Percentiles rank a stretch among this genome's conserved stretches.
These are phyloP conservation scores for Rhinocladiella mackenziei DNA, from an alignment of 2,329 filamentous ascomycete species.

Conservation along the genomic window DNA sequence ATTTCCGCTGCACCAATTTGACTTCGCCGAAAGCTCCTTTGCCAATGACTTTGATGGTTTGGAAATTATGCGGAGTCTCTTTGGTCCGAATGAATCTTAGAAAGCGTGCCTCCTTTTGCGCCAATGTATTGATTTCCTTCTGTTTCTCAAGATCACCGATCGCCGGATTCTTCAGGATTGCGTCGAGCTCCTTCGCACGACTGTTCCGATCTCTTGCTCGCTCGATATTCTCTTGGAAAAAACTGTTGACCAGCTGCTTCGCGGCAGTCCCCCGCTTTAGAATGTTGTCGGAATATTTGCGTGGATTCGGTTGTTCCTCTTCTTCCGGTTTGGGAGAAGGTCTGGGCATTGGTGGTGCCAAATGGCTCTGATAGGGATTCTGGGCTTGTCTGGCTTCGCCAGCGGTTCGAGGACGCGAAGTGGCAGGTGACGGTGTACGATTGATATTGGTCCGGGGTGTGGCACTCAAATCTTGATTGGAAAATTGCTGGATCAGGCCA, in stretches of 20 bases:
- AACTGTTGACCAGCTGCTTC: conserved; percentile 64
- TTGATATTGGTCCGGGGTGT: conserved; percentile 67
- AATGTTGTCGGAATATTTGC: conserved; percentile 83
- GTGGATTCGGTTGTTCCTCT: conserved; percentile 73
- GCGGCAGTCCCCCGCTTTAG: conserved; percentile 66
- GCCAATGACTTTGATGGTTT: conserved; percentile 94
- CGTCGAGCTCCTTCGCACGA: conserved; percentile 89
- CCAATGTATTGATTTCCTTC: conserved; percentile 77
- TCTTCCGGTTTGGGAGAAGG: conserved; percentile 57
- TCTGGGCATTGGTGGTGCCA: conserved; percentile 64
- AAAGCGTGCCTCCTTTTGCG: conserved; percentile 86
- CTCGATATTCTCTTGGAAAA: conserved; percentile 99
- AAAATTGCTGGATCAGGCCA: conserved; percentile 91
- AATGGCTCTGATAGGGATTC: conserved; percentile 57
- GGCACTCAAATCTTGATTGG: conserved; percentile 85
- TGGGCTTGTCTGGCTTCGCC: conserved; percentile 60
- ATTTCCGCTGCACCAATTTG: conserved; percentile 93
- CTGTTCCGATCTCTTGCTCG: conserved; percentile 91
- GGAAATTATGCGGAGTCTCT: conserved; percentile 91
- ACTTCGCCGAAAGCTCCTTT: conserved; percentile 99
- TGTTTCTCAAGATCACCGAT: conserved; percentile 73
- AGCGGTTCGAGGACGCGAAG: conserved; percentile 72
- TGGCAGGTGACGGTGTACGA: conserved; percentile 62
- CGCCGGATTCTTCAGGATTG: conserved; percentile 72
- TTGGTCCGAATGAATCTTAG: conserved; percentile 90